Percentiles rank a stretch among this genome's conserved stretches.
phyloP scores from a whole-genome alignment of 108 stramenopile species.

The Fragilaria radians region DNA sequence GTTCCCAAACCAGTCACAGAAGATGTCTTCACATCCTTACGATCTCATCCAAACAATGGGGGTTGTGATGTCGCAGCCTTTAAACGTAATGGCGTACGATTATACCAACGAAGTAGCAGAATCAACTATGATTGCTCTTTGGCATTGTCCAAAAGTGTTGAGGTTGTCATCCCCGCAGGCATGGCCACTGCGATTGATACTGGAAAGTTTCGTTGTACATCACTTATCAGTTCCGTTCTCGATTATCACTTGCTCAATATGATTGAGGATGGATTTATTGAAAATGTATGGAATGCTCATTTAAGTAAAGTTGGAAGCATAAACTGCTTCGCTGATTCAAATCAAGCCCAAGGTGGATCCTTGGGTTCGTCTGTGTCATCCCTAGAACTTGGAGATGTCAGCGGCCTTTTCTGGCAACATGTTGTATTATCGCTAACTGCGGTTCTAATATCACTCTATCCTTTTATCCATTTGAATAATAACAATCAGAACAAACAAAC shows the following conservation, averaged over 20 bases:
- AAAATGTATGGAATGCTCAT: slow-evolving; percentile 4
- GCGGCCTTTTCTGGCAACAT: too few relatives aligned
- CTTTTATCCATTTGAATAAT: too few relatives aligned
- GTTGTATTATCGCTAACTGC: too few relatives aligned
- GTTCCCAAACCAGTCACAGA: not conserved
- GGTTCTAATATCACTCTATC: too few relatives aligned
- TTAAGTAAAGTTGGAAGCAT: not conserved
- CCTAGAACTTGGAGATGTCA: too few relatives aligned
- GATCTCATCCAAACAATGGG: not conserved
- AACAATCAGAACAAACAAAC: too few relatives aligned
- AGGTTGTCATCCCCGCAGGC: slow-evolving; percentile 1
- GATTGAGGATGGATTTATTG: slow-evolving; percentile 13
- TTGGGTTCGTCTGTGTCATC: too few relatives aligned
- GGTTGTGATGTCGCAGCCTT: not conserved
- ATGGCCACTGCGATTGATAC: slow-evolving; percentile 4
- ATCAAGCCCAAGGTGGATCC: too few relatives aligned
- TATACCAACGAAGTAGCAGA: slow-evolving; percentile 6
- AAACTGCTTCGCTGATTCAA: too few relatives aligned
- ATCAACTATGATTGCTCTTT: slow-evolving; percentile 13
- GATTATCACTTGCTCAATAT: slow-evolving; percentile 11
- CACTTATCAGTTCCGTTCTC: not conserved
- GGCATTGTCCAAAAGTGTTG: not conserved
- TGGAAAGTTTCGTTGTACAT: slow-evolving; percentile 4
- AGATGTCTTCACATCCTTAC: slow-evolving; percentile 1
- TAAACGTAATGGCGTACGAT: not conserved